Percentiles rank a stretch among this genome's conserved stretches.
Conservation (phyloP, 805 yeast species). For the Lipomyces japonicus region DNA sequence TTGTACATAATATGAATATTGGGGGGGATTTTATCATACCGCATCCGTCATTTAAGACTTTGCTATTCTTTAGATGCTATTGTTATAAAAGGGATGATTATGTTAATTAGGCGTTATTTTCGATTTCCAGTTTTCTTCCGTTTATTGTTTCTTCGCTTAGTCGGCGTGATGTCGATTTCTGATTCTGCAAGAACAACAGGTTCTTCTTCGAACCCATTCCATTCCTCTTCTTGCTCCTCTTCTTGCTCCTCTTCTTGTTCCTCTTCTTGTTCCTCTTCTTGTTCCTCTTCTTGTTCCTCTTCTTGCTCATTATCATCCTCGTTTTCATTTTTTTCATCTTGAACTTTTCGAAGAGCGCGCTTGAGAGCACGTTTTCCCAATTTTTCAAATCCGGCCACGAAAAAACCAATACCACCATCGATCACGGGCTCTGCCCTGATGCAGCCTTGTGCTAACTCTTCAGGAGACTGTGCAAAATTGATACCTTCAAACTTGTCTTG, state of each 20-base stretch:
- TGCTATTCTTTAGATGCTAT: too few relatives aligned
- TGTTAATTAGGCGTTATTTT: too few relatives aligned
- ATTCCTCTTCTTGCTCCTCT: conserved; percentile 36
- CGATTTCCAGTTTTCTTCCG: too few relatives aligned
- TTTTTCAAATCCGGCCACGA: conserved; percentile 86
- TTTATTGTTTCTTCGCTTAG: too few relatives aligned
- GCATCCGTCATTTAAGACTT: too few relatives aligned
- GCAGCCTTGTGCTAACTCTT: conserved; percentile 74
- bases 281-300: conserved; percentile 16
- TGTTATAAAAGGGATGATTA: too few relatives aligned
- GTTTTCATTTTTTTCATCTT: not conserved
- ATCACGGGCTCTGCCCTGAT: conserved; percentile 77
- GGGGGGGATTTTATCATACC: too few relatives aligned
- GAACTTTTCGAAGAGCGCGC: not conserved
- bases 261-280: conserved; percentile 6
- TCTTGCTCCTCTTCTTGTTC: conserved; percentile 2
- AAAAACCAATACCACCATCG: conserved; percentile 99
- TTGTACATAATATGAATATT: too few relatives aligned
- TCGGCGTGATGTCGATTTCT: too few relatives aligned
- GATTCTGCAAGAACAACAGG: too few relatives aligned
- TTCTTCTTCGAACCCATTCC: conserved; percentile 39
- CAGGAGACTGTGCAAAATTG: conserved; percentile 40
- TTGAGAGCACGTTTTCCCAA: conserved; percentile 12
- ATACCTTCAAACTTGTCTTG: conserved; percentile 59
- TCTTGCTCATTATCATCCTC: conserved; percentile 1